Evolutionary conservation across 1,139 yeast species (phyloP).

Genomic region (Pichia terricola): DNA sequence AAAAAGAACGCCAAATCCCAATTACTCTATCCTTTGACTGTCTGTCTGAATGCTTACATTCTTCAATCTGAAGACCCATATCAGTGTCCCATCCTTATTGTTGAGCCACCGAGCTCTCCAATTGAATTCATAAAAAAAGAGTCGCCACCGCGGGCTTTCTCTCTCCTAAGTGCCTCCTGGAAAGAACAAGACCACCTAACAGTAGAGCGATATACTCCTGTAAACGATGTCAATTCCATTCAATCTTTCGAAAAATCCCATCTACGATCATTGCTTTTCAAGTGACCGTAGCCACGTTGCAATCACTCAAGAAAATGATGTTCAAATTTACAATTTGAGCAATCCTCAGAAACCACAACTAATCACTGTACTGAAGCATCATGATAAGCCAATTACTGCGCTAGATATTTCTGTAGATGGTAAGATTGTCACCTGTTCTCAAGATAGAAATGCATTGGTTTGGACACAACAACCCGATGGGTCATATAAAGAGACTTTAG

Average conservation of each 20-base stretch:
- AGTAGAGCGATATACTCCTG: slow-evolving; percentile 22
- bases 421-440: slow-evolving; percentile 91
- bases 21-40: too few species aligned
- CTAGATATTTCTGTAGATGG: slow-evolving; percentile 89
- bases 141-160: too few species aligned
- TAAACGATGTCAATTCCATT: slow-evolving; percentile 27
- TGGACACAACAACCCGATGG: slow-evolving; percentile 70
- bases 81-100: too few species aligned
- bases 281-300: slow-evolving; percentile 62
- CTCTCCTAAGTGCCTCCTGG: too few species aligned
- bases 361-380: slow-evolving; percentile 63
- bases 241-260: slow-evolving; percentile 74
- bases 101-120: too few species aligned
- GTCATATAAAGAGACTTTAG: slow-evolving; percentile 76
- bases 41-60: too few species aligned
- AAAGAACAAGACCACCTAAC: too few species aligned
- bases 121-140: too few species aligned
- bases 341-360: slow-evolving; percentile 34
- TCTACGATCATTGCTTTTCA: slow-evolving; percentile 85
- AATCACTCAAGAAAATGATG: slow-evolving; percentile 67
- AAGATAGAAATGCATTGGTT: slow-evolving; percentile 94
- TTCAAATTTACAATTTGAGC: slow-evolving; percentile 61
- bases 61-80: too few species aligned
- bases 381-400: slow-evolving; percentile 91
- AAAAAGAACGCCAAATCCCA: too few species aligned